A percentile compares a stretch with the other conserved stretches of the same genome.
Conservation (phyloP, 2,329 filamentous ascomycete species). For the Phialemoniopsis sp. region DNA sequence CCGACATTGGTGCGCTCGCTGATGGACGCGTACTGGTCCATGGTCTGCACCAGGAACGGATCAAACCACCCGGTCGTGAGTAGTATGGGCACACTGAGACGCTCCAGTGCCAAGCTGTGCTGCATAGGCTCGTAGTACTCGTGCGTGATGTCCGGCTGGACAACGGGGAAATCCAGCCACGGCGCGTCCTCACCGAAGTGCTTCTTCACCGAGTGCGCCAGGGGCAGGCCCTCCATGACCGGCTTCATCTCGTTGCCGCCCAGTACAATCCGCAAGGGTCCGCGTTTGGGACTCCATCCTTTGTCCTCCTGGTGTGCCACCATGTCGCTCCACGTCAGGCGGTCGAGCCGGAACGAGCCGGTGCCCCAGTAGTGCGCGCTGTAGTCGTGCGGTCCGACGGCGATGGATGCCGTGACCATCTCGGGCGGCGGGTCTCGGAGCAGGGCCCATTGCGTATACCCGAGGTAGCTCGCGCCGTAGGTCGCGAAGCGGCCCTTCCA, state of each 20-base stretch:
- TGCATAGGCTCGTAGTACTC: conserved; percentile 4
- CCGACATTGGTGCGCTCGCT: conserved; percentile 6
- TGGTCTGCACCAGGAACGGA: conserved; percentile 7
- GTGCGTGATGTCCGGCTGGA: conserved; percentile 5
- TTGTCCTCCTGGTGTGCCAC: conserved; percentile 4
- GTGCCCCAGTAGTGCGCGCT: conserved; percentile 6
- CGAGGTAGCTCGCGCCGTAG: conserved; percentile 11
- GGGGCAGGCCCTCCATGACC: conserved; percentile 4
- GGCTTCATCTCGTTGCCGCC: not conserved
- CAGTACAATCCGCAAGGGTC: not conserved
- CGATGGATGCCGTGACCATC: conserved; percentile 10
- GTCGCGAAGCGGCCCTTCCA: conserved; percentile 15
- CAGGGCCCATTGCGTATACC: conserved; percentile 14
- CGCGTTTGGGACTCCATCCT: not conserved
- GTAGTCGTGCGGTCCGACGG: conserved; percentile 9
- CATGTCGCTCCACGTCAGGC: conserved; percentile 6
- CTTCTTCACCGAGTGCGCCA: conserved; percentile 4
- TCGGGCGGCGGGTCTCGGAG: conserved; percentile 11
- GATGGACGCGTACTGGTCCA: conserved; percentile 10
- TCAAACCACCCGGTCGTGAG: conserved; percentile 13
- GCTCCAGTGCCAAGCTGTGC: conserved; percentile 8
- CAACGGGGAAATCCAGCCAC: conserved; percentile 5
- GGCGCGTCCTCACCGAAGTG: conserved; percentile 6
- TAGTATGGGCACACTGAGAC: conserved; percentile 10
- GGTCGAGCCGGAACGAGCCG: conserved; percentile 6